These are phyloP conservation scores for Spathaspora sp. DNA, from an alignment of 805 yeast genomes.

Conservation along the genomic window DNA sequence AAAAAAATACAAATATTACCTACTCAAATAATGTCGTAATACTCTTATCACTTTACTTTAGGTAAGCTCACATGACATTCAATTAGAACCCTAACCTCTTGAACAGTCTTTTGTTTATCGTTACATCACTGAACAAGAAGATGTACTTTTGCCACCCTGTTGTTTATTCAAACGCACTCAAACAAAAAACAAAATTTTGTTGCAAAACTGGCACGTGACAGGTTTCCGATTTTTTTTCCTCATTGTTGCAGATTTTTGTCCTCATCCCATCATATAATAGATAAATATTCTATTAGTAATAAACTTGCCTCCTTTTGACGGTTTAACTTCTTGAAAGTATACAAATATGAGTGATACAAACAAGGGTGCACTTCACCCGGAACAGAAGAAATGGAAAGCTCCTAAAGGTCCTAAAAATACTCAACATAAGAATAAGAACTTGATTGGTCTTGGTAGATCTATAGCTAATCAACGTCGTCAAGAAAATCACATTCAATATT, in stretches of 20 bases:
- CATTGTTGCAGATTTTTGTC: not conserved
- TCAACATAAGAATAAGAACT: constrained; percentile 76
- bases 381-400: constrained; percentile 71
- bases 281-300: not conserved
- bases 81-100: too few species aligned
- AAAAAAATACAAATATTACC: too few species aligned
- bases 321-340: not conserved
- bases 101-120: too few species aligned
- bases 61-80: too few species aligned
- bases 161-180: too few species aligned
- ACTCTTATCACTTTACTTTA: too few species aligned
- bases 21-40: too few species aligned
- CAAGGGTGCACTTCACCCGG: constrained; percentile 43
- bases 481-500: constrained; percentile 64
- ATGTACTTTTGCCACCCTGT: too few species aligned
- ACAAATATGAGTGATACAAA: constrained; percentile 12
- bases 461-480: constrained; percentile 69
- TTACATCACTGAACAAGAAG: too few species aligned
- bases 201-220: not conserved
- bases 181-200: too few species aligned
- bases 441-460: constrained; percentile 81
- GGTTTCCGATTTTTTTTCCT: not conserved
- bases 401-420: constrained; percentile 93
- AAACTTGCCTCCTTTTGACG: not conserved
- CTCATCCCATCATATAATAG: not conserved